Conservation (phyloP, 441 rosid species). For the Jatropha multifida region DNA sequence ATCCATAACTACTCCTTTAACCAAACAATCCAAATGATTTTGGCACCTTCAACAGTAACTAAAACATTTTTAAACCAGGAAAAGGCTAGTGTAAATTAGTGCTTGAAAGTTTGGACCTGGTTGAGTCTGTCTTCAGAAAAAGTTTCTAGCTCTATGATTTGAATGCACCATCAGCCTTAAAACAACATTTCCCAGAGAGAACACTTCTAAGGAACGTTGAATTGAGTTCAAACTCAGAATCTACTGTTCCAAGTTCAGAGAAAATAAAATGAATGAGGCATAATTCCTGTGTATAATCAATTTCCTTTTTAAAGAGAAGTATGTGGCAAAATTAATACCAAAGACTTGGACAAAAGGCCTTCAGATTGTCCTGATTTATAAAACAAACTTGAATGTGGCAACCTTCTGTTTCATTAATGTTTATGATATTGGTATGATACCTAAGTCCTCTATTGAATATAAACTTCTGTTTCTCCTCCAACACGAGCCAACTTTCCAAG, state of each 20-base stretch:
- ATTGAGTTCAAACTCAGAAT: background rate
- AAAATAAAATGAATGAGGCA: background rate
- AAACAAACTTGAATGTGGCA: background rate
- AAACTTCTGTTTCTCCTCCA: background rate
- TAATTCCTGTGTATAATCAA: background rate
- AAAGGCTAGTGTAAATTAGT: conserved; percentile 5
- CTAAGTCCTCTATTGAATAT: background rate
- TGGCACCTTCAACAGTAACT: background rate
- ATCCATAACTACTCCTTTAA: background rate
- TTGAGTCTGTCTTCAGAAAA: conserved; percentile 1
- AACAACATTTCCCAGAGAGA: background rate
- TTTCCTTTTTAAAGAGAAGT: background rate
- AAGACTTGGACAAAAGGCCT: background rate
- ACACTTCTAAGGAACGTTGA: background rate
- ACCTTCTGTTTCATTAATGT: background rate
- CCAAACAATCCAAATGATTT: background rate
- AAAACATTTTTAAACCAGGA: background rate
- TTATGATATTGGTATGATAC: no score
- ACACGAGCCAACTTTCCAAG: background rate
- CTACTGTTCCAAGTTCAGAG: background rate
- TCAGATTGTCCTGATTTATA: background rate
- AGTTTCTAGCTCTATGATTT: conserved; percentile 2
- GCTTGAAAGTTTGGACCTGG: background rate
- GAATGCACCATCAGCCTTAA: background rate
- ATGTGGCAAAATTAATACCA: background rate